Percentiles rank a stretch among this genome's conserved stretches.
These are phyloP conservation scores for Malus hybrid DNA, from an alignment of 331 rosid genomes.

Conservation along the genomic window DNA sequence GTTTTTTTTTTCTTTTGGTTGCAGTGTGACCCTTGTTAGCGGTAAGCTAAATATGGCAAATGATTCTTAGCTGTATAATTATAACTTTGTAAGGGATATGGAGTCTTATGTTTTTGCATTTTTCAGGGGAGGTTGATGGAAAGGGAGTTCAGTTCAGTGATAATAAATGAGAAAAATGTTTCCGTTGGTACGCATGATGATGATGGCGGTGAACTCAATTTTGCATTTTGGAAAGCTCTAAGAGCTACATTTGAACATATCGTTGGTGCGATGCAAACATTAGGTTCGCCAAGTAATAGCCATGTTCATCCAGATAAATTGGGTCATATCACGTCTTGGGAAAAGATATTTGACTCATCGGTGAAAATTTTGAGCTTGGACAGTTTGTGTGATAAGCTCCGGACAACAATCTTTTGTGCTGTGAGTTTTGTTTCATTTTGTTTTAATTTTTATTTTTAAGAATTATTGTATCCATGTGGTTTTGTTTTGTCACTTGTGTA, in stretches of 20 bases:
- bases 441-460: too few relatives aligned
- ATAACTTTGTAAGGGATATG: neutral
- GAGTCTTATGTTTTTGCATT: neutral
- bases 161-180: slow-evolving; percentile 7
- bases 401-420: slow-evolving; percentile 34
- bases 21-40: too few relatives aligned
- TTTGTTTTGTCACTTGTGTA: neutral
- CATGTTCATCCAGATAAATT: slow-evolving; percentile 29
- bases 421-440: slow-evolving; percentile 36
- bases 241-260: slow-evolving; percentile 38
- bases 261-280: slow-evolving; percentile 35
- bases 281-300: slow-evolving; percentile 25
- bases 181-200: slow-evolving; percentile 10
- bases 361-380: slow-evolving; percentile 47
- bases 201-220: slow-evolving; percentile 11
- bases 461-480: neutral
- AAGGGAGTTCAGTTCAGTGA: slow-evolving; percentile 39
- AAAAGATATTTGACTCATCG: slow-evolving; percentile 34
- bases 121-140: slow-evolving; percentile 53
- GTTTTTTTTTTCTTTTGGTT: too few relatives aligned
- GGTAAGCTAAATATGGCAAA: neutral
- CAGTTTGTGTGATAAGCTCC: slow-evolving; percentile 39
- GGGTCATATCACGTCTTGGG: slow-evolving; percentile 52
- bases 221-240: slow-evolving; percentile 37
- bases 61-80: neutral